Evolutionary conservation across 2,329 filamentous ascomycete species (phyloP), one percentile per base, ranked within the genome.

Genomic region (Aspergillus vadensis): DNA sequence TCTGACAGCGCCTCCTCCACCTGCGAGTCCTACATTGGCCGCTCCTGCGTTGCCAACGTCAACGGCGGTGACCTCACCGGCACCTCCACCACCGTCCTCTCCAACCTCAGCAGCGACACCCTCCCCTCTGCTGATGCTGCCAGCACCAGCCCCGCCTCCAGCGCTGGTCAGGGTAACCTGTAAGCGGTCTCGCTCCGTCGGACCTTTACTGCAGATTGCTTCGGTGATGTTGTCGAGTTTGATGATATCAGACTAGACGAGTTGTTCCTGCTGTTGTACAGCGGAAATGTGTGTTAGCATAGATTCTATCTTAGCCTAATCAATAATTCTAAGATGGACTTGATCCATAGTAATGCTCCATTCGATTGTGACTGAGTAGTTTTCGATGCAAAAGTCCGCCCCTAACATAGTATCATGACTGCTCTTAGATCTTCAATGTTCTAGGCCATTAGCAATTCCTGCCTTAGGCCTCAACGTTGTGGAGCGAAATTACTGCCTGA

Each of bases 1-100:
- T 62, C 71, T 0, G 80, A 78, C 68, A 67, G 72, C 32, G 69
- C 68, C 44, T 85, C 83, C 77, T 68, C 70, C 30, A 58, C 74
- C 17, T 69, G 72, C 60, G 76, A 86, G 3, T 44, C 38, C 52
- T 55, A 55, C 52, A 55, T 55, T 23, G 52, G 52, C 52, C 52
- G 52, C 12, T 19, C 23, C 1, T 55, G 52, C 39, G 52, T 55
- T 6, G 52, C 52, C 39, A 55, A 55, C 52, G 14, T 44, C 52
- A 55, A 55, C 52, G 52, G 25, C 1, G 52, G 52, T 44, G 52
- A 55, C 25, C 52, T 55, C 39, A 36, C 52, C 19, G 52, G 52
- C 39, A 55, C 25, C 39, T 47, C 39, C 25, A 55, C 52, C 39
- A 32, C 39, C n/a, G 52, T 19, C 5, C 52, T 55, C 52, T 12